Evolutionary conservation across 2,329 filamentous ascomycete genomes (phyloP).

Genomic region (Ceratocystis huliohia): DNA sequence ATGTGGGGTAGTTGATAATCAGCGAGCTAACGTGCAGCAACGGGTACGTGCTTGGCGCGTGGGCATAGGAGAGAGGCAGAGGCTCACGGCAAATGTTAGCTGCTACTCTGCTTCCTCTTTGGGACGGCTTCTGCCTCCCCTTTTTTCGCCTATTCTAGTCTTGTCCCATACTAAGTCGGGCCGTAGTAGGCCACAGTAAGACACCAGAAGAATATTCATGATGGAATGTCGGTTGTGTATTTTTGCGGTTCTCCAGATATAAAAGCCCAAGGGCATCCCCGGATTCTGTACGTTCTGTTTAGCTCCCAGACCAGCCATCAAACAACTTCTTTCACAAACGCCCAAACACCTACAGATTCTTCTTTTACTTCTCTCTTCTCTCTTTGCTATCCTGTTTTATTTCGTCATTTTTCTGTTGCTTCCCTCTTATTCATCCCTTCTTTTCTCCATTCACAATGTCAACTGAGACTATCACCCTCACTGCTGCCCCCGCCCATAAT

Average conservation of each 20-base stretch:
- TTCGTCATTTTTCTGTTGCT: background rate
- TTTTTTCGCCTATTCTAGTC: background rate
- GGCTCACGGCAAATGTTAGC: background rate
- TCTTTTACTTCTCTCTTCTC: background rate
- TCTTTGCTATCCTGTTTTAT: background rate
- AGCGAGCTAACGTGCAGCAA: background rate
- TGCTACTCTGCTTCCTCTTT: background rate
- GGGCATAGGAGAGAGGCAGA: background rate
- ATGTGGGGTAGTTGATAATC: background rate
- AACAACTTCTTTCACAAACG: background rate
- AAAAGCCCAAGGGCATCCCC: conserved; percentile 10
- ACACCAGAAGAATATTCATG: background rate
- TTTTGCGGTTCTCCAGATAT: conserved; percentile 15
- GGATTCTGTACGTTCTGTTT: background rate
- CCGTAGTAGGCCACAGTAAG: background rate
- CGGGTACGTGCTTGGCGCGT: too few species aligned
- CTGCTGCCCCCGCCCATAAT: conserved; percentile 2
- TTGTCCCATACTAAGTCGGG: background rate
- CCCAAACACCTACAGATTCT: too few species aligned
- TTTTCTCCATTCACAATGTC: background rate
- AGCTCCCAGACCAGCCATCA: background rate
- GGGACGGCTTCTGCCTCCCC: background rate
- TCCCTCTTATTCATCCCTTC: background rate
- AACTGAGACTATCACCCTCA: conserved; percentile 11
- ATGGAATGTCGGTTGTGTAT: conserved; percentile 14